A percentile compares a stretch with the other conserved stretches of the same genome.
Conservation (phyloP, 805 yeast species). For the Ogataea kodamae region DNA sequence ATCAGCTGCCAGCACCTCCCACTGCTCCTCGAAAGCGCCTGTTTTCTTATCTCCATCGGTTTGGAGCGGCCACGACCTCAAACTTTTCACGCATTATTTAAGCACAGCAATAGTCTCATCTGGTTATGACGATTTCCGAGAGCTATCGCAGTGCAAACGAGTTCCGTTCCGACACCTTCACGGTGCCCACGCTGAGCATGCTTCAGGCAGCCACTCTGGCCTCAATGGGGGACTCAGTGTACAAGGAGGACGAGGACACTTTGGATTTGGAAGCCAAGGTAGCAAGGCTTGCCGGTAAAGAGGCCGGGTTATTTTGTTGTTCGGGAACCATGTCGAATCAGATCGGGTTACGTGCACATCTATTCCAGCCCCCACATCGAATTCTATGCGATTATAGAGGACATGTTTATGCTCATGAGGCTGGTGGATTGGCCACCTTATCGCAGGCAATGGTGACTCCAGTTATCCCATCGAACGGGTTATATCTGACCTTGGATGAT, state of each 20-base stretch:
- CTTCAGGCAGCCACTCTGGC: conserved; percentile 52
- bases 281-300: conserved; percentile 68
- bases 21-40: background rate
- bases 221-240: conserved; percentile 79
- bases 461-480: conserved; percentile 70
- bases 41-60: conserved; percentile 2
- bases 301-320: conserved; percentile 74
- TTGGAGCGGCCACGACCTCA: conserved; percentile 10
- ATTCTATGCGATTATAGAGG: conserved; percentile 78
- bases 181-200: conserved; percentile 78
- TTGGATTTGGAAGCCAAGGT: conserved; percentile 59
- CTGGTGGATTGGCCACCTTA: conserved; percentile 82
- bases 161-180: conserved; percentile 77
- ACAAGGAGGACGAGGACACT: conserved; percentile 74
- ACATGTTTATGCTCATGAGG: conserved; percentile 79
- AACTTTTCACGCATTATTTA: conserved; percentile 12
- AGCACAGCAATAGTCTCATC: background rate
- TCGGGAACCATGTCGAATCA: conserved; percentile 90
- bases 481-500: conserved; percentile 74
- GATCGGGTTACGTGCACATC: conserved; percentile 68
- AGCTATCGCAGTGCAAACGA: conserved; percentile 36
- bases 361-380: conserved; percentile 76
- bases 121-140: conserved; percentile 15
- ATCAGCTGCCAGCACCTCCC: background rate
- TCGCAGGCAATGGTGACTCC: conserved; percentile 89